Conservation (phyloP, 2,329 filamentous ascomycete genomes). For the Podosphaera aphanis region DNA sequence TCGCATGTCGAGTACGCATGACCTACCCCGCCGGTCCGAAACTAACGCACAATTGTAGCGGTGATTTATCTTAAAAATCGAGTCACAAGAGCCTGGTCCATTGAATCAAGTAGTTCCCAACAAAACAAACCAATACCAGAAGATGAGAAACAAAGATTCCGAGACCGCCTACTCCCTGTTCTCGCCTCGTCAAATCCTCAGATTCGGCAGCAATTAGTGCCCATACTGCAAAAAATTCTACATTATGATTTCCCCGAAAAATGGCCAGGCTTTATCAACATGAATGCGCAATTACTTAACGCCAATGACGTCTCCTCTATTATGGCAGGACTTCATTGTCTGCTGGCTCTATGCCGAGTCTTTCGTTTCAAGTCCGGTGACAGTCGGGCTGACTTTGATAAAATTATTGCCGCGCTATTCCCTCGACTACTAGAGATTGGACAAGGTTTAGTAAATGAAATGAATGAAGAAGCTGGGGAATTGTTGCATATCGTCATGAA, state of each 20-base stretch:
- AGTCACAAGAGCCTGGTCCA: conserved; percentile 76
- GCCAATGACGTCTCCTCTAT: conserved; percentile 70
- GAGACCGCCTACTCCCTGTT: conserved; percentile 71
- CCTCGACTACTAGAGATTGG: conserved; percentile 71
- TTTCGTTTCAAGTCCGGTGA: conserved; percentile 78
- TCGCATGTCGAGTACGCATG: conserved; percentile 58
- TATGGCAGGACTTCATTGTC: conserved; percentile 78
- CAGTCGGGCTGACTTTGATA: conserved; percentile 71
- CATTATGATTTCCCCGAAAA: conserved; percentile 83
- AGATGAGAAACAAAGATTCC: conserved; percentile 67
- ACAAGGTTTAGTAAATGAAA: conserved; percentile 70
- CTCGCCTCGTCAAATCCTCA: conserved; percentile 58
- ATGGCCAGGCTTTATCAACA: conserved; percentile 88
- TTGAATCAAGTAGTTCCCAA: conserved; percentile 43
- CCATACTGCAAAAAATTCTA: conserved; percentile 84
- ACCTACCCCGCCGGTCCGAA: conserved; percentile 11
- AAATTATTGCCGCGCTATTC: conserved; percentile 79
- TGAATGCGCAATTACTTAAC: conserved; percentile 70
- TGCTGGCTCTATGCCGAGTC: conserved; percentile 82
- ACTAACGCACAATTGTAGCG: conserved; percentile 29
- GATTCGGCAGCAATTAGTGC: conserved; percentile 79
- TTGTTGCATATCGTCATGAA: conserved; percentile 92
- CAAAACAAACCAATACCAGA: conserved; percentile 52
- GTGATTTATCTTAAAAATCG: conserved; percentile 97
- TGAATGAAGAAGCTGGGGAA: conserved; percentile 81